Evolutionary conservation across 2,329 filamentous ascomycete species (phyloP), one percentile per base, ranked within the genome.

Genomic region (Colletotrichum salicis): DNA sequence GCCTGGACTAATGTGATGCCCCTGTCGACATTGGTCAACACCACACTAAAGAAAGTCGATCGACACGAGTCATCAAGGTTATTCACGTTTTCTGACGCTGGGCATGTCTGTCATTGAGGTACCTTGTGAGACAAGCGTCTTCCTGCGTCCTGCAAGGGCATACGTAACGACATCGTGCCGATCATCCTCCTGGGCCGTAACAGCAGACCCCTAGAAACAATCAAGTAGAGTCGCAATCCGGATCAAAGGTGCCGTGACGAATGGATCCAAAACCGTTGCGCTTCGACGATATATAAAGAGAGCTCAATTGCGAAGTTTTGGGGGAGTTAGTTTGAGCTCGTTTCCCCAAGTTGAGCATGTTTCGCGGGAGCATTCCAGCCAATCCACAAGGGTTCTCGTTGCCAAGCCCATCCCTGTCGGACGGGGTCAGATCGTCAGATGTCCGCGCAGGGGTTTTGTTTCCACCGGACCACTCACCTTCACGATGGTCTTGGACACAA

Each of bases 331-430:
- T 70, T 64, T 65, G 67, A 65, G 67, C 67, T 70, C 33, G 27
- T 70, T 70, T 60, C 51, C 27, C 51, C 59, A 51, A 48, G 52
- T 63, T 64, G 37, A 65, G 60, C 61, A 41, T 45, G 55, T 65
- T 64, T 54, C 67, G 64, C 45, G 41, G 67, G 31, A 33, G 33
- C 41, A 64, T 19, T 58, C 13, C 58, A 60, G 22, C 58, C 56
- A 58, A 64, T 37, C 60, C 60, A 29, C 66, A 59, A 65, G 67
- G 61, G 67, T 70, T 70, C 55, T 59, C 45, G 61, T 59, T 64
- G 58, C 27, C 67, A 45, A 27, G 12, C 13, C 45, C 24, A 70
- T 65, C 67, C 67, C 55, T 65, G 67, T 70, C 61, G n/a, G 19
- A n/a, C 11, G n/a, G 33, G 31, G 19, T 57, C 64, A 57, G 59